Evolutionary conservation across 2,329 filamentous ascomycete genomes (phyloP), one percentile per base, ranked within the genome.

Genomic region (Phyllosticta citriasiana): DNA sequence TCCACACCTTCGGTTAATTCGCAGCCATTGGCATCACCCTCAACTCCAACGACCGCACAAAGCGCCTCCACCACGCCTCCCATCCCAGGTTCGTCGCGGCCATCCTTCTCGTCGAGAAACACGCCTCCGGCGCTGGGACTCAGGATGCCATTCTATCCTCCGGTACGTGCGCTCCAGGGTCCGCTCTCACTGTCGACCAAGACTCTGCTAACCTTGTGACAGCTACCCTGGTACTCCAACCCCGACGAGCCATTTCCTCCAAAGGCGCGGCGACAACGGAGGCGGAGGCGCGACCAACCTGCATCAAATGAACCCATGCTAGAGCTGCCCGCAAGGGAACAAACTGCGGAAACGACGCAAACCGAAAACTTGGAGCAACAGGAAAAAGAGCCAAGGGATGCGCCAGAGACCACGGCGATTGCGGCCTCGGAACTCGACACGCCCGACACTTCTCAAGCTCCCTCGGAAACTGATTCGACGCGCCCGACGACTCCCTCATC

Each of bases 201-300:
- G 9, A 51, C 12, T 24, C n/a, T 47, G 30, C 62, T 57, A 26
- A 53, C 62, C 50, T 53, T 58, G 14, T 24, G 25, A 22, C 65
- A 82, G 78, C 72, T 86, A 22, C 84, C 84, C 10, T 86, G 84
- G 84, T 77, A 83, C 35, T 86, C 83, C 12, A 77, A 80, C 27
- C 77, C 80, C 16, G 79, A 81, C 22, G 73, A 72, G 33, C 72
- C 78, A 2, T 86, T 86, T 67, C 83, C 84, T 3, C 71, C 78
- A 16, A 77, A 78, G 67, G 76, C 77, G 56, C 75, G 78, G 14
- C 73, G 75, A 58, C 67, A 70, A 50, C 75, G 77, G 66, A 77
- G 78, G 66, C 77, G 80, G 57, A 70, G 74, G 65, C 70, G 75
- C 57, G 73, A 72, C 55, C 69, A 73, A 24, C 73, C 73, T 26